Conservation (phyloP, 495 filamentous ascomycete genomes). For the Neurospora sublineolata region DNA sequence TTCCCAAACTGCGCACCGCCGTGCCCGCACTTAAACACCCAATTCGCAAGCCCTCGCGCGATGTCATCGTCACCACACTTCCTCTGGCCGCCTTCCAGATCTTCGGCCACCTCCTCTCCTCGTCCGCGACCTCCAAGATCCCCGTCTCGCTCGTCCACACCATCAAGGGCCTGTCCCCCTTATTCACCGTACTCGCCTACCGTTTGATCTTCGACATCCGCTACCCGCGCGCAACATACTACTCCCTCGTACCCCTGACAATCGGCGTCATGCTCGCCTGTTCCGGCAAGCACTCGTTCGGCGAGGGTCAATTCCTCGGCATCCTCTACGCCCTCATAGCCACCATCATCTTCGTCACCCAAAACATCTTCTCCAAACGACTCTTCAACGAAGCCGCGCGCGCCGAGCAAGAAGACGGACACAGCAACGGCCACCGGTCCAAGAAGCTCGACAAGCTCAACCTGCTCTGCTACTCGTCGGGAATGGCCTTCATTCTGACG, state of each 20-base stretch:
- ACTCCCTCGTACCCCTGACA: conserved; percentile 86
- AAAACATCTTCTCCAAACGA: conserved; percentile 98
- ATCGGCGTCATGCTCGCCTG: conserved; percentile 91
- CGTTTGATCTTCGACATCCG: conserved; percentile 75
- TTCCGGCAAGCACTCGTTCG: conserved; percentile 61
- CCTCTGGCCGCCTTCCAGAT: conserved; percentile 90
- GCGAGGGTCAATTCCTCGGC: conserved; percentile 67
- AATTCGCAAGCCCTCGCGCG: conserved; percentile 68
- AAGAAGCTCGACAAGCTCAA: conserved; percentile 94
- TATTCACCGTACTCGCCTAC: conserved; percentile 93
- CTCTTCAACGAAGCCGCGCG: conserved; percentile 92
- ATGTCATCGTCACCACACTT: conserved; percentile 76
- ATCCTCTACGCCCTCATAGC: conserved; percentile 77
- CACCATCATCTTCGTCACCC: conserved; percentile 89
- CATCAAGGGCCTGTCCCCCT: conserved; percentile 95
- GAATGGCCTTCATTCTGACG: conserved; percentile 79
- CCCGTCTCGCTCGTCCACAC: conserved; percentile 96
- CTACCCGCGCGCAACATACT: conserved; percentile 79
- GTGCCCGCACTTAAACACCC: conserved; percentile 73
- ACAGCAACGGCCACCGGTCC: conserved; percentile 42
- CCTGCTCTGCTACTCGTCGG: conserved; percentile 89
- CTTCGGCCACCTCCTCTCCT: conserved; percentile 83
- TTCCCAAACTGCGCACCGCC: conserved; percentile 52
- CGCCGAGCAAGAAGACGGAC: conserved; percentile 46
- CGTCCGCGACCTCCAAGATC: conserved; percentile 85